Conservation (phyloP, 306 rosid species). For the apple (Malus domestica) region ASM211411v1 NC_041797.1:10100001-10100500, state of each 20-base stretch:
- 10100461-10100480: slow-evolving; percentile 2
- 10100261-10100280: background rate
- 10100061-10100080: slow-evolving; percentile 8
- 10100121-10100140: background rate
- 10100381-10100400: slow-evolving; percentile 32
- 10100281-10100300: background rate
- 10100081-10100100: background rate
- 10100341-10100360: background rate
- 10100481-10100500: fast-evolving
- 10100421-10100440: background rate
- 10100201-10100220: background rate
- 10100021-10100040: background rate
- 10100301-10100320: slow-evolving; percentile 21
- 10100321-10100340: slow-evolving; percentile 24
- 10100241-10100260: slow-evolving; percentile 24
- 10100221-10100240: slow-evolving; percentile 8
- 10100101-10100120: background rate
- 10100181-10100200: background rate
- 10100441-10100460: slow-evolving; percentile 1
- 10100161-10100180: background rate
- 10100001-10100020: slow-evolving; percentile 5
- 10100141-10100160: background rate
- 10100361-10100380: background rate
- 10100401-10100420: background rate
- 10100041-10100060: background rate